Base-by-base conservation (phyloP, 1,284 basidiomycete genomes). In the Quambalaria eucalypti region DNA sequence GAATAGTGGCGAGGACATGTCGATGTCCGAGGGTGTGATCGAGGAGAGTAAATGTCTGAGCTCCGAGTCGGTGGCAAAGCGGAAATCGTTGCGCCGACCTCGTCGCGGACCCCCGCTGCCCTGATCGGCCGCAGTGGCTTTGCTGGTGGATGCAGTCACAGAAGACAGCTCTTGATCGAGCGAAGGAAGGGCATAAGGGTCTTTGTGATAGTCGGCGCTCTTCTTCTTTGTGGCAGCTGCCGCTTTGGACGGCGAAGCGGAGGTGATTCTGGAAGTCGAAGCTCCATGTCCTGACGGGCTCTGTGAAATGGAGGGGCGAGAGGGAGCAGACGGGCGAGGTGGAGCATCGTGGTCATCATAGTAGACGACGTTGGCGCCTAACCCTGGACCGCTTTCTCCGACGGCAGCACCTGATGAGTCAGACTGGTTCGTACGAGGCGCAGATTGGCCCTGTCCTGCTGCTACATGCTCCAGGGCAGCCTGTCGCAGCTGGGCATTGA, bases 401-500 rank as follows among this genome's bases (percentile, higher is more conserved):
- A 16, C 25, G 2, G 16, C 49, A 12, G 14, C 42, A 23, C 21
- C 42, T 4, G 16, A 14, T n/a, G 16, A n/a, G 4, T 39, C 36
- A 39, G 36, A 14, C 21, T 21, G 5, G 16, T 39, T 14, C 5
- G 16, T 21, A 10, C 36, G 36, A 21, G 16, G 28, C 29, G 23
- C 28, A n/a, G n/a, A n/a, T 25, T 48, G 19, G 5, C 49, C 49
- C n/a, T 36, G 30, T 14, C 51, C 36, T 3, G n/a, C 56, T 23
- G 62, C 60, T 5, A 67, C 83, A 51, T 89, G 85, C 55, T 83
- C 84, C 55, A 98, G 78, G 28, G 95, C 95, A 62, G 90, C 90
- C 28, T 87, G 82, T 64, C 95, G 82, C 83, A 99, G 81, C 68
- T 96, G 91, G 5, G 93, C 93, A 4, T 90, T 89, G 23, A 98